Evolutionary conservation across 192 early-diverging fungal genomes (phyloP).

Genomic region (Chytriomyces sp.): DNA sequence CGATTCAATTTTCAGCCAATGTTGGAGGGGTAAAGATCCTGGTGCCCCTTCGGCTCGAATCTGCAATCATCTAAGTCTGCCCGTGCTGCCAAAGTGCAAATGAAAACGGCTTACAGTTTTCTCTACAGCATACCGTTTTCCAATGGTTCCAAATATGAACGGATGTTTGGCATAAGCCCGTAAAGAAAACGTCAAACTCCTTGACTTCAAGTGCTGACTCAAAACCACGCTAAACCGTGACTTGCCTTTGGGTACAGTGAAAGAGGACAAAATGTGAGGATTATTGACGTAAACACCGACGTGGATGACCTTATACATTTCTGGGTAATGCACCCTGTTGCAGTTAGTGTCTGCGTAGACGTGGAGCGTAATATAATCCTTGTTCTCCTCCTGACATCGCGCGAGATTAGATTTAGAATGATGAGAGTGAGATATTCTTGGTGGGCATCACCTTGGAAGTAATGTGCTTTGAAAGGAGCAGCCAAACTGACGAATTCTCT

Average conservation of each 20-base stretch:
- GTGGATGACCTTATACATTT: slow-evolving; percentile 52
- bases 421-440: background rate
- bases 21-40: too few species aligned
- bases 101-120: too few species aligned
- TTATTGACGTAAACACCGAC: slow-evolving; percentile 86
- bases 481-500: slow-evolving; percentile 64
- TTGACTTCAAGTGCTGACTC: slow-evolving; percentile 73
- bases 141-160: slow-evolving; percentile 65
- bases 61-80: too few species aligned
- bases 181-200: slow-evolving; percentile 75
- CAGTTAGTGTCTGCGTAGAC: slow-evolving; percentile 74
- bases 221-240: slow-evolving; percentile 75
- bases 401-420: background rate
- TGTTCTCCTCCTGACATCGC: slow-evolving; percentile 69
- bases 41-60: too few species aligned
- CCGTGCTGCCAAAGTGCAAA: too few species aligned
- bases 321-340: slow-evolving; percentile 68
- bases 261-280: slow-evolving; percentile 39
- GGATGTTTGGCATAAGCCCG: slow-evolving; percentile 67
- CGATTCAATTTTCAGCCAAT: background rate
- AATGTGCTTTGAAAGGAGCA: slow-evolving; percentile 84
- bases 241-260: slow-evolving; percentile 58
- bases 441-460: slow-evolving; percentile 50
- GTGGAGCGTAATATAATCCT: slow-evolving; percentile 86
- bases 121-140: slow-evolving; percentile 61